These are phyloP conservation scores for Sugiyamaella grinbergsii DNA, from an alignment of 1,139 yeast genomes.

Conservation along the genomic window DNA sequence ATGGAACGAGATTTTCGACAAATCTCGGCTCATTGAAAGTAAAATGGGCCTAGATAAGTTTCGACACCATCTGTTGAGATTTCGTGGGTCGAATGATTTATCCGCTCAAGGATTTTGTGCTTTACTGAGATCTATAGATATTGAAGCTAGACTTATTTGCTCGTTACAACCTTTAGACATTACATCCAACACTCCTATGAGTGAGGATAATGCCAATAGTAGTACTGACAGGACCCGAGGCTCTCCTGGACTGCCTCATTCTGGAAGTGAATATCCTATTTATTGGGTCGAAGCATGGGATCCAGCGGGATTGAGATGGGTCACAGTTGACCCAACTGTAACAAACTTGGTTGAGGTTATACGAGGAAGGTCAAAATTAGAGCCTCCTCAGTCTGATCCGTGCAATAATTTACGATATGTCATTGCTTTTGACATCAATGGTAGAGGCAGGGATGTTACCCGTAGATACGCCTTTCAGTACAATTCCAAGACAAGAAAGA, in stretches of 20 bases:
- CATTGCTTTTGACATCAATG: constrained; percentile 68
- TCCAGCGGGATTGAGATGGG: constrained; percentile 67
- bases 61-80: constrained; percentile 28
- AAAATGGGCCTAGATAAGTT: constrained; percentile 32
- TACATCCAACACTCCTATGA: constrained; percentile 48
- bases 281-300: constrained; percentile 98
- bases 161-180: constrained; percentile 92
- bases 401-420: constrained; percentile 71
- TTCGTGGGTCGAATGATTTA: constrained; percentile 69
- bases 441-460: constrained; percentile 79
- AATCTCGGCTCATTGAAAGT: constrained; percentile 33
- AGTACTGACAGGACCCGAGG: neutral
- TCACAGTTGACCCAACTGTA: constrained; percentile 80
- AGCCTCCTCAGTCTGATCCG: constrained; percentile 68
- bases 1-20: constrained; percentile 59
- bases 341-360: constrained; percentile 71
- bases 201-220: constrained; percentile 23
- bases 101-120: constrained; percentile 89
- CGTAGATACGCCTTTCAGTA: constrained; percentile 71
- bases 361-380: constrained; percentile 61
- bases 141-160: constrained; percentile 72
- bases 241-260: neutral
- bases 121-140: constrained; percentile 65
- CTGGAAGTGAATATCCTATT: constrained; percentile 54
- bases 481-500: constrained; percentile 74